A percentile compares a stretch with the other conserved stretches of the same genome.
Conservation (phyloP, 2,329 filamentous ascomycete species). For the Hortaea sp. region DNA sequence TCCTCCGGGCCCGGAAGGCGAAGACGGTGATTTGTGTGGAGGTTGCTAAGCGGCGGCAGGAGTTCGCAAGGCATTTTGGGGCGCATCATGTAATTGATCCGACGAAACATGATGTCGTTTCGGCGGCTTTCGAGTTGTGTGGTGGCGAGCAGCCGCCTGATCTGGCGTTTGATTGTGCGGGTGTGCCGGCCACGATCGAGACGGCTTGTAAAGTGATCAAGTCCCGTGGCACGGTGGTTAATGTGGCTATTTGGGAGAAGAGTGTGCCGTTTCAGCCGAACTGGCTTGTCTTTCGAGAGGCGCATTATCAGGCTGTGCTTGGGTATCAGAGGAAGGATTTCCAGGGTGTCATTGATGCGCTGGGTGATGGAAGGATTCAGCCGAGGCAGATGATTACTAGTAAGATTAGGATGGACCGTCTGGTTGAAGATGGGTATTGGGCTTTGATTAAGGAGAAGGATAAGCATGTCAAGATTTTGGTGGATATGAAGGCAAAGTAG, state of each 20-base stretch:
- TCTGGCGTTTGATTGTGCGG: conserved; percentile 53
- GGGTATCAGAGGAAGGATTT: conserved; percentile 47
- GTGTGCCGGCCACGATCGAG: conserved; percentile 38
- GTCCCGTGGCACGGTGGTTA: conserved; percentile 48
- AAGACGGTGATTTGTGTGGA: conserved; percentile 50
- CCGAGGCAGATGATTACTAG: conserved; percentile 52
- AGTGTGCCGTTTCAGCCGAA: conserved; percentile 44
- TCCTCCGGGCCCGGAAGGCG: conserved; percentile 44
- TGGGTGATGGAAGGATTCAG: conserved; percentile 30
- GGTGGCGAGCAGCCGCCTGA: conserved; percentile 41
- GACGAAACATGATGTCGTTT: conserved; percentile 39
- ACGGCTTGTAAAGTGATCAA: conserved; percentile 42
- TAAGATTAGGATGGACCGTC: conserved; percentile 44
- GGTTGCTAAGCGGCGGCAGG: conserved; percentile 40
- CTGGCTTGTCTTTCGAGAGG: conserved; percentile 44
- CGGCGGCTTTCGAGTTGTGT: conserved; percentile 38
- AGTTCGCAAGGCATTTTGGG: conserved; percentile 45
- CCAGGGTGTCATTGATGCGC: conserved; percentile 41
- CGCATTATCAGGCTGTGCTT: conserved; percentile 40
- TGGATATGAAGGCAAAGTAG: conserved; percentile 30
- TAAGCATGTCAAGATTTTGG: conserved; percentile 53
- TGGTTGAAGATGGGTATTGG: conserved; percentile 49
- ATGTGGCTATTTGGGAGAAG: conserved; percentile 56
- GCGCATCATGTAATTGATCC: conserved; percentile 48
- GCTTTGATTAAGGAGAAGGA: conserved; percentile 50